phyloP scores from a whole-genome alignment of 495 filamentous ascomycete species.

The Polyplosphaeria fusca region DNA sequence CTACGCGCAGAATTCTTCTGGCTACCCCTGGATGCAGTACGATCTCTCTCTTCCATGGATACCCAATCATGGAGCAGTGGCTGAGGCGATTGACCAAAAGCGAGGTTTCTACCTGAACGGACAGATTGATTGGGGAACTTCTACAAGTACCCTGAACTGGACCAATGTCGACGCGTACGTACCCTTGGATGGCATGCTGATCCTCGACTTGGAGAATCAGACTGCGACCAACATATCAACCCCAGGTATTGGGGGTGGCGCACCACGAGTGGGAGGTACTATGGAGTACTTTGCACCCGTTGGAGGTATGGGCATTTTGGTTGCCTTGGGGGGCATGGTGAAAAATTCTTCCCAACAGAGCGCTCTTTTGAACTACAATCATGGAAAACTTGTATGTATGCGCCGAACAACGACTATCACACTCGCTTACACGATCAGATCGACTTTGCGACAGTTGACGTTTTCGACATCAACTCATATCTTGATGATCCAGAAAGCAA shows the following conservation, averaged over 20 bases:
- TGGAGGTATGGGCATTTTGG: slow-evolving; percentile 23
- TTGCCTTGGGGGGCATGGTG: slow-evolving; percentile 24
- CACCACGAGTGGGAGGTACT: slow-evolving; percentile 17
- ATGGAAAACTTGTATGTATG: background rate
- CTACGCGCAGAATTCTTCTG: slow-evolving; percentile 37
- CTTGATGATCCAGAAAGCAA: slow-evolving; percentile 14
- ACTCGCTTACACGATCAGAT: slow-evolving; percentile 12
- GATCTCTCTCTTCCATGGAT: slow-evolving; percentile 38
- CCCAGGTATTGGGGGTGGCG: background rate
- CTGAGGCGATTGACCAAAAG: slow-evolving; percentile 41
- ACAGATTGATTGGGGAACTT: slow-evolving; percentile 41
- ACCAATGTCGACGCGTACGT: slow-evolving; percentile 19
- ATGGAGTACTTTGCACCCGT: slow-evolving; percentile 22
- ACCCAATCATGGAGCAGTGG: slow-evolving; percentile 41
- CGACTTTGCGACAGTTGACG: slow-evolving; percentile 21
- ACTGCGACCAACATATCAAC: slow-evolving; percentile 33
- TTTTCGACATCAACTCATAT: slow-evolving; percentile 26
- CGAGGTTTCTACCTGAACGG: slow-evolving; percentile 48
- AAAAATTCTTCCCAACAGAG: background rate
- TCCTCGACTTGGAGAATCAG: slow-evolving; percentile 39
- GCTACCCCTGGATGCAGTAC: slow-evolving; percentile 42
- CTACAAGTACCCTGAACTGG: slow-evolving; percentile 19
- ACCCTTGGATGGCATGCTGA: slow-evolving; percentile 41
- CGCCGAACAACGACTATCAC: no score
- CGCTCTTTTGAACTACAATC: background rate